Evolutionary conservation across 768 basidiomycete genomes (phyloP).

Genomic region (Goffeauzyma gilvescens): DNA sequence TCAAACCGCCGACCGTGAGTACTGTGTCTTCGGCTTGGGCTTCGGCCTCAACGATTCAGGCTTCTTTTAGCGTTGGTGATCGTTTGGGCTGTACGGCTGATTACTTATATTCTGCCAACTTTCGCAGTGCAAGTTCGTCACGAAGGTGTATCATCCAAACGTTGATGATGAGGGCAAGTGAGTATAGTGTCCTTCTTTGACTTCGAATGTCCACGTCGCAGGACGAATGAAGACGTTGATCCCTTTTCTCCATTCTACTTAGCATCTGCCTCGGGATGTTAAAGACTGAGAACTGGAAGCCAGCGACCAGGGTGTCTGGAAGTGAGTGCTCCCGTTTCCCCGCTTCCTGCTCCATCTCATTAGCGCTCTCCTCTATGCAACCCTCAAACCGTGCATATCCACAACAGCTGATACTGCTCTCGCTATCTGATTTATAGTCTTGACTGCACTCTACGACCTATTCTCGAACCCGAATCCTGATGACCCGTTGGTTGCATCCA

Average conservation of each 20-base stretch:
- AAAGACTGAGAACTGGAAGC: slow-evolving; percentile 34
- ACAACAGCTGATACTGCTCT: too few relatives aligned
- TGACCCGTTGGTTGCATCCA: slow-evolving; percentile 31
- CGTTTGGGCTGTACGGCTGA: background rate
- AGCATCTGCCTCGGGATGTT: slow-evolving; percentile 32
- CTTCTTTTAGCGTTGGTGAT: too few relatives aligned
- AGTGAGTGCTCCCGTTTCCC: background rate
- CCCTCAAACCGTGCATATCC: too few relatives aligned
- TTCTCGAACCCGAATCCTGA: slow-evolving; percentile 31
- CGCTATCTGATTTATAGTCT: slow-evolving; percentile 21
- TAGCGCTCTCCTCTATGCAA: background rate
- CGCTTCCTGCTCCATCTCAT: background rate
- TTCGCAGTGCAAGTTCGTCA: slow-evolving; percentile 28
- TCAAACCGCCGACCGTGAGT: slow-evolving; percentile 27
- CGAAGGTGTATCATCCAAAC: slow-evolving; percentile 32
- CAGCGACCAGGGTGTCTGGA: slow-evolving; percentile 26
- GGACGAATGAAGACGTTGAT: too few relatives aligned
- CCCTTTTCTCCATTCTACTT: too few relatives aligned
- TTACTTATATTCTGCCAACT: background rate
- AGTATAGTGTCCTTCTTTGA: too few relatives aligned
- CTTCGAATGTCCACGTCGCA: too few relatives aligned
- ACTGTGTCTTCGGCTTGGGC: background rate
- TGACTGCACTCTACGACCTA: slow-evolving; percentile 28
- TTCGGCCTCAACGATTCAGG: background rate
- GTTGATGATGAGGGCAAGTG: slow-evolving; percentile 33